Conservation (phyloP, 176 grass and related monocot genomes). For the Thalia dealbata region DNA sequence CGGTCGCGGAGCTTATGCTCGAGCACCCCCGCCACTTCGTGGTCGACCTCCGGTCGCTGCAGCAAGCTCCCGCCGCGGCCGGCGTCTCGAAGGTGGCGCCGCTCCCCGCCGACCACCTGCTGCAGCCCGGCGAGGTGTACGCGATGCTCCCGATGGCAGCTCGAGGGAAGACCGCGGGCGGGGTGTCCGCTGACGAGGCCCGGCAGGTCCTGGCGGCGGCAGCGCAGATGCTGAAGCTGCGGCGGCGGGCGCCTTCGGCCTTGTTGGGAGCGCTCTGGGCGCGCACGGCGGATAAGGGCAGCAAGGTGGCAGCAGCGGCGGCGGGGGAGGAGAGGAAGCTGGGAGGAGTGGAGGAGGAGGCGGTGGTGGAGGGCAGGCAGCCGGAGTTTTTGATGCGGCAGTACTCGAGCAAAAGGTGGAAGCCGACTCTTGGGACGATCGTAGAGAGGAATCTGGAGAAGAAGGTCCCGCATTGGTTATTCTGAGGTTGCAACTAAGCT, state of each 20-base stretch:
- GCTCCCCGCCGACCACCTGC: slow-evolving; percentile 65
- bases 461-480: slow-evolving; percentile 80
- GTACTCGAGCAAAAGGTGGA: slow-evolving; percentile 71
- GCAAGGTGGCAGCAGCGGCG: background rate
- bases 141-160: slow-evolving; percentile 53
- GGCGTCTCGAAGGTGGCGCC: slow-evolving; percentile 33
- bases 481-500: slow-evolving; percentile 18
- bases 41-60: slow-evolving; percentile 42
- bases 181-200: slow-evolving; percentile 51
- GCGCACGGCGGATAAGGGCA: background rate
- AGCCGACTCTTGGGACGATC: slow-evolving; percentile 76
- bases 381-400: slow-evolving; percentile 67
- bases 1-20: slow-evolving; percentile 92
- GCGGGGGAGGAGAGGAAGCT: background rate
- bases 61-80: background rate
- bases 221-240: background rate
- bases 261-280: background rate
- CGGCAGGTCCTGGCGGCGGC: slow-evolving; percentile 43
- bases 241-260: background rate
- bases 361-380: slow-evolving; percentile 14
- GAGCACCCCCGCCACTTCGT: slow-evolving; percentile 83
- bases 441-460: slow-evolving; percentile 43
- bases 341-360: background rate
- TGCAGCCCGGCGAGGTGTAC: slow-evolving; percentile 56
- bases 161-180: slow-evolving; percentile 34